Percentiles rank a stretch among this genome's conserved stretches.
phyloP scores from a whole-genome alignment of 2,329 filamentous ascomycete genomes.

The Plenodomus biglobosus region DNA sequence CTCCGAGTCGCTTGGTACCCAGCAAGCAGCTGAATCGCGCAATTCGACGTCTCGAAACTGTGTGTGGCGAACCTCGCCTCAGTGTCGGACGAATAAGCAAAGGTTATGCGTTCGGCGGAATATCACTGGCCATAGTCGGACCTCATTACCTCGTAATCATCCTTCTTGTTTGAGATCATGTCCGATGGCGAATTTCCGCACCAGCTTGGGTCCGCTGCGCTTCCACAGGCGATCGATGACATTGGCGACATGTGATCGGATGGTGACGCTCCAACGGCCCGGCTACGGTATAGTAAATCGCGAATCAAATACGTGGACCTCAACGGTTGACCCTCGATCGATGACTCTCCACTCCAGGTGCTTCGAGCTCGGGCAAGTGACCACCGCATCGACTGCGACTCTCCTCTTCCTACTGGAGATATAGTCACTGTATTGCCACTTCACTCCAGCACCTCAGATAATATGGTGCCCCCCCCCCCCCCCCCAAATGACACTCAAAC shows the following conservation, averaged over 20 bases:
- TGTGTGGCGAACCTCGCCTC: conserved; percentile 31
- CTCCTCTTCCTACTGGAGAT: background rate
- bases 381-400: conserved; percentile 4
- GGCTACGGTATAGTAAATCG: background rate
- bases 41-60: background rate
- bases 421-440: background rate
- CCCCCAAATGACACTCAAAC: no score
- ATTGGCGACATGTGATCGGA: conserved; percentile 13
- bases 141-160: conserved; percentile 2
- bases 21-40: background rate
- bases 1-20: conserved; percentile 25
- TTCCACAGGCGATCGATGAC: conserved; percentile 5
- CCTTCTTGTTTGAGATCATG: background rate
- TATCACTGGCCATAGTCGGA: conserved; percentile 5
- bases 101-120: conserved; percentile 11
- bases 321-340: background rate
- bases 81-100: conserved; percentile 18
- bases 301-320: background rate
- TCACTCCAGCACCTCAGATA: background rate
- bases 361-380: conserved; percentile 2
- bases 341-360: conserved; percentile 1
- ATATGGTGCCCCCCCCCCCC: background rate
- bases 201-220: conserved; percentile 10
- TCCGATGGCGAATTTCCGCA: conserved; percentile 10
- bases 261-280: background rate